Conservation (phyloP, 2,329 filamentous ascomycete genomes). For the Fusarium nurragi region DNA sequence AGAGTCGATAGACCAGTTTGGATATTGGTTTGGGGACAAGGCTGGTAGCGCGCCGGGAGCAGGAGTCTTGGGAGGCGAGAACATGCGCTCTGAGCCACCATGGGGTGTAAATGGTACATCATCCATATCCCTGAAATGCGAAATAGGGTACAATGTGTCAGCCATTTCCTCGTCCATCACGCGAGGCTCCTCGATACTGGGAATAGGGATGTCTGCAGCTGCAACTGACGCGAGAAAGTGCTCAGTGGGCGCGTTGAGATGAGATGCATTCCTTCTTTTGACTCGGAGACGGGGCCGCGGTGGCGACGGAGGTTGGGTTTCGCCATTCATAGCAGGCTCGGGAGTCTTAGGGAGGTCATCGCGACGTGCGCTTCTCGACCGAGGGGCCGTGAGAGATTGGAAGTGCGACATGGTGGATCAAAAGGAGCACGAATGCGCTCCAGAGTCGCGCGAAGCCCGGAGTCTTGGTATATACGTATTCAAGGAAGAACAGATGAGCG, state of each 20-base stretch:
- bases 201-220: conserved; percentile 70
- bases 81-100: conserved; percentile 52
- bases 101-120: conserved; percentile 44
- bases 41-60: conserved; percentile 58
- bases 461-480: conserved; percentile 22
- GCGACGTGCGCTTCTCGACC: conserved; percentile 56
- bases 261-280: conserved; percentile 64
- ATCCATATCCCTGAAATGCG: conserved; percentile 49
- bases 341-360: conserved; percentile 60
- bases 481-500: conserved; percentile 9
- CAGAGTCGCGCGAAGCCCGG: conserved; percentile 17
- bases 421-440: conserved; percentile 38
- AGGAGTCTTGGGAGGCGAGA: conserved; percentile 69
- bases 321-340: conserved; percentile 55
- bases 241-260: conserved; percentile 66
- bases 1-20: conserved; percentile 68
- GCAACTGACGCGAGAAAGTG: conserved; percentile 75
- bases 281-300: conserved; percentile 64
- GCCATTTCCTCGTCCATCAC: conserved; percentile 57
- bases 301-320: conserved; percentile 57
- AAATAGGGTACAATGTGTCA: conserved; percentile 49
- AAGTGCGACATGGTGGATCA: conserved; percentile 56
- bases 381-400: conserved; percentile 56
- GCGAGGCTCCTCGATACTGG: conserved; percentile 69
- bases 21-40: conserved; percentile 59